Percentiles rank a stretch among this genome's conserved stretches.
Evolutionary conservation across 176 grass and related monocot species (phyloP).

Genomic region (Oryza coarctata): DNA sequence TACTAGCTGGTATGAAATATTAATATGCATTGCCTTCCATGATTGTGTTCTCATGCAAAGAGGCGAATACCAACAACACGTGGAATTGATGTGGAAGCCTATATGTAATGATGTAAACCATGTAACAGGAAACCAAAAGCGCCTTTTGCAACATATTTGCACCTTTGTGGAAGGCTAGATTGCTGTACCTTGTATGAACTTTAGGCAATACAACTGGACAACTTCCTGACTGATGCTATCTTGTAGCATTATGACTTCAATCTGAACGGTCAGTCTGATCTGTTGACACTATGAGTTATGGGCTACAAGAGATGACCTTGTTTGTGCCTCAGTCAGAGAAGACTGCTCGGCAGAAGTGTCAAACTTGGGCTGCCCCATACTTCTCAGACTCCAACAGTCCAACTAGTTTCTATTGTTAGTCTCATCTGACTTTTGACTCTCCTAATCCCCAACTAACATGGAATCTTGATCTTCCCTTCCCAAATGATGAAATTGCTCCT

Average conservation of each 20-base stretch:
- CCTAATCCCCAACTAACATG: background rate
- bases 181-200: background rate
- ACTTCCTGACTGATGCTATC: background rate
- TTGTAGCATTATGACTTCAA: background rate
- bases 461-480: background rate
- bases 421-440: background rate
- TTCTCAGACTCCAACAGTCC: background rate
- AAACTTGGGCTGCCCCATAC: background rate
- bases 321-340: conserved; percentile 10
- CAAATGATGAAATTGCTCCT: background rate
- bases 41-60: background rate
- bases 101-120: no score
- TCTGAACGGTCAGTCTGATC: background rate
- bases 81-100: no score
- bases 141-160: background rate
- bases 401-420: background rate
- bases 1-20: background rate
- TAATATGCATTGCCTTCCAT: background rate
- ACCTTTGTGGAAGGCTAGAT: background rate
- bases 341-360: background rate
- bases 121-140: background rate
- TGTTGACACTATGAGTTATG: background rate
- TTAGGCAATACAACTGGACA: background rate
- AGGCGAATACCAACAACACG: no score
- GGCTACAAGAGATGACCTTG: background rate